Percentiles rank a stretch among this genome's conserved stretches.
phyloP scores from a whole-genome alignment of 768 basidiomycete genomes.

The Lactarius hengduanensis region DNA sequence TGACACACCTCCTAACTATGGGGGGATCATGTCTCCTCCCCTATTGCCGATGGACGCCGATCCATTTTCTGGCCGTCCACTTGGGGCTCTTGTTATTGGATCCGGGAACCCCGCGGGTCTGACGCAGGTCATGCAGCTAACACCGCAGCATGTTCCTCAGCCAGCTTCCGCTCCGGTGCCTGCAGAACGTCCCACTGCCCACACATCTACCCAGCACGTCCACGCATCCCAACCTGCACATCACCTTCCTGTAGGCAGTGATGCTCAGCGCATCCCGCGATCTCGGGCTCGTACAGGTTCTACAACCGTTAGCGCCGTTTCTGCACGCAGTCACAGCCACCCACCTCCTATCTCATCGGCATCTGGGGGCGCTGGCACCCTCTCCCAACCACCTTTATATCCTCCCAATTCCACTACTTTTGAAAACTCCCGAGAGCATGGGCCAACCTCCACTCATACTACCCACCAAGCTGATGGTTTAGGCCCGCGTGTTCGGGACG shows the following conservation, averaged over 20 bases:
- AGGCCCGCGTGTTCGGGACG: constrained; percentile 5
- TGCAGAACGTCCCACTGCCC: background rate
- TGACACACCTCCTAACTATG: background rate
- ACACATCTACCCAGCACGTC: background rate
- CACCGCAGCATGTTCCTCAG: constrained; percentile 3
- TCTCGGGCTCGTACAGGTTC: background rate
- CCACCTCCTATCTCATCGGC: constrained; percentile 1
- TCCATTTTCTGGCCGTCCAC: constrained; percentile 8
- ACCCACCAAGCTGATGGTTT: background rate
- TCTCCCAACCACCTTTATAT: background rate
- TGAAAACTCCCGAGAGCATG: background rate
- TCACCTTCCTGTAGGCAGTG: background rate
- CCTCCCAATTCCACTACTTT: background rate
- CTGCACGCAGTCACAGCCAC: constrained; percentile 15
- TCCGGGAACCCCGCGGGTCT: background rate
- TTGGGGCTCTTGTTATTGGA: background rate
- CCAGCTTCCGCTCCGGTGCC: constrained; percentile 5
- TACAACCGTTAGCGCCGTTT: no score
- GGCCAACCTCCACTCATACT: background rate
- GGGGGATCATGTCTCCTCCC: constrained; percentile 15
- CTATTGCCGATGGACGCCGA: constrained; percentile 19
- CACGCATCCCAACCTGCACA: background rate
- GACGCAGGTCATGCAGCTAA: background rate
- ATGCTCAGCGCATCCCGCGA: constrained; percentile 5
- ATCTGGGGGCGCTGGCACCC: background rate